Evolutionary conservation across 306 rosid species (phyloP), one percentile per base, ranked within the genome.

Genomic region (Cajanus cajan): DNA sequence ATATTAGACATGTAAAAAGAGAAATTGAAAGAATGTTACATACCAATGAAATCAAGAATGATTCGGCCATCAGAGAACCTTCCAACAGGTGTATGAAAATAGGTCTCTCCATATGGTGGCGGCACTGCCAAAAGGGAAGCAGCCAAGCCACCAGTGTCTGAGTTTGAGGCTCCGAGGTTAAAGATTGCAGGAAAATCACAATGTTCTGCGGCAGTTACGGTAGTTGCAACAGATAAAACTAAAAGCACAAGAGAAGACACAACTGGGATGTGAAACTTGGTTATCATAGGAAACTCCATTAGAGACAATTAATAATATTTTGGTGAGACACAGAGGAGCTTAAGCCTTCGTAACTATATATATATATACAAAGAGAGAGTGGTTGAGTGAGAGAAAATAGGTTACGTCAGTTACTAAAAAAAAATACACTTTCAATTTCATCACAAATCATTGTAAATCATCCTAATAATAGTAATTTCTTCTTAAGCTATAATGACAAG

Each of bases 101-200:
- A 86, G 47, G 90, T 88, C 37, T 84, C 85, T n/a, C 90, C 92
- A 40, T 74, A 55, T 7, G 90, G 90, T 3, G 76, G 8, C 1
- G 24, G 0, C 2, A n/a, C 13, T 50, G 58, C 22, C 0, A 2
- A 2, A 48, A 88, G 9, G 50, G 82, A n/a, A 22, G 88, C 82
- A 11, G 85, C 68, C 58, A 73, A 36, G 40, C 87, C 90, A 55
- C 90, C 88, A 6, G 90, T 86, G 28, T 88, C 90, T 0, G 92
- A 80, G 25, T 82, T 86, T 2, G 86, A 84, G 78, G 71, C 90
- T 1, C 88, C 88, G 0, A 88, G 84, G 80, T 86, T 86, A 36
- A 88, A 82, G 71, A 86, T 77, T 64, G 92, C 88, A 0, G 90
- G 84, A 67, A 84, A 86, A 15, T 48, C 16, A 41, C 83, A 86